phyloP scores from a whole-genome alignment of 2,329 filamentous ascomycete species.

The Aspergillus transmontanensis region DNA sequence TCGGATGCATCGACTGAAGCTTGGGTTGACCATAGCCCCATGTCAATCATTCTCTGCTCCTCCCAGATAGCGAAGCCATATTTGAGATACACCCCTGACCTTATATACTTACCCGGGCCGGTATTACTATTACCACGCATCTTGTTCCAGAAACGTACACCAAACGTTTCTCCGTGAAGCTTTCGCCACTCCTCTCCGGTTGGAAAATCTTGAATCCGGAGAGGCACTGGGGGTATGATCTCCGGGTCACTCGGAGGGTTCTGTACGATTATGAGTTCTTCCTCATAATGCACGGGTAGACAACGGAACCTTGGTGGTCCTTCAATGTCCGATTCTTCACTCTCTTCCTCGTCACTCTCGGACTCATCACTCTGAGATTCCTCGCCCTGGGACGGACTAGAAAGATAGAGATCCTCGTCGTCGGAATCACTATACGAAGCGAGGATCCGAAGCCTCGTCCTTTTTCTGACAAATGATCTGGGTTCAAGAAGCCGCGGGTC shows the following conservation, averaged over 20 bases:
- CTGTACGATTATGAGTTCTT: no score
- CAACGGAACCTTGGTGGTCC: no score
- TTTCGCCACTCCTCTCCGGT: neutral
- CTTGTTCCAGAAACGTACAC: neutral
- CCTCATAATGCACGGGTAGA: no score
- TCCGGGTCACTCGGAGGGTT: neutral
- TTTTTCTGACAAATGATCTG: neutral
- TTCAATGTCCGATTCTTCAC: no score
- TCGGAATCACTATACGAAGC: neutral
- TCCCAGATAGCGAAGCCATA: conserved; percentile 9
- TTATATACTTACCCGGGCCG: neutral
- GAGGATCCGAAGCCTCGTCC: no score
- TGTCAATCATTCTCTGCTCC: conserved; percentile 1
- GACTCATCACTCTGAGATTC: neutral
- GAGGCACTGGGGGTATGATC: neutral
- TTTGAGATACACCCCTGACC: neutral
- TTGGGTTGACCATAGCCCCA: neutral
- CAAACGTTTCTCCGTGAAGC: neutral
- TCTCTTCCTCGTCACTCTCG: neutral
- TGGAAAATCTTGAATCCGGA: neutral
- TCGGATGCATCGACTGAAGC: neutral
- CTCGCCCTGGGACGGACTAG: no score
- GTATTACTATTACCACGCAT: neutral
- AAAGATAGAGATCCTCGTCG: no score
- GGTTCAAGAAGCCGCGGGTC: neutral